phyloP scores from a whole-genome alignment of 306 rosid species.

The Quillaja saponaria region DNA sequence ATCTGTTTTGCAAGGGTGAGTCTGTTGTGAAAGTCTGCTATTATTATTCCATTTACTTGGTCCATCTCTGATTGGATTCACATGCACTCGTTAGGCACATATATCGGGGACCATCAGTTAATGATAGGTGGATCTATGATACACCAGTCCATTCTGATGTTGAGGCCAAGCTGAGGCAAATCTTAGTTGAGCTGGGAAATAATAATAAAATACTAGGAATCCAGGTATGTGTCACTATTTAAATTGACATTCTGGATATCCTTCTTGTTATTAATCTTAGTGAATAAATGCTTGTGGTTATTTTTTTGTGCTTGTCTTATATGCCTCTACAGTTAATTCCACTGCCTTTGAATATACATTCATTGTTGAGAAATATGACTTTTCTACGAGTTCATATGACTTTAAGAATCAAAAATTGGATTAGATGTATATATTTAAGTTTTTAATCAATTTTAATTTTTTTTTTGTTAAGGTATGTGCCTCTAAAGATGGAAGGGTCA shows the following conservation, averaged over 20 bases:
- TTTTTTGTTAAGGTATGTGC: constrained; percentile 80
- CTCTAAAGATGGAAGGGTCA: constrained; percentile 94
- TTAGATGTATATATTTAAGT: no score
- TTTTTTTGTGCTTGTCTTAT: no score
- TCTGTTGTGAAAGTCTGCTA: constrained; percentile 22
- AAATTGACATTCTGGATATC: not conserved
- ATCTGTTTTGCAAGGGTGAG: constrained; percentile 84
- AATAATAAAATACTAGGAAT: constrained; percentile 86
- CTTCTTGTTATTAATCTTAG: not conserved
- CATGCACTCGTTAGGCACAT: constrained; percentile 57
- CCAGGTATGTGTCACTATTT: constrained; percentile 57
- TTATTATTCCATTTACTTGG: constrained; percentile 26
- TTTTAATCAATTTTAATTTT: constrained; percentile 24
- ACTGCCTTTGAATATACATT: not conserved
- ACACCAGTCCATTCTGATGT: constrained; percentile 75
- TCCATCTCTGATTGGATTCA: constrained; percentile 41
- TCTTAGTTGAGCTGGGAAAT: constrained; percentile 74
- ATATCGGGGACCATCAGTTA: constrained; percentile 63
- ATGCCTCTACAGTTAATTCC: not conserved
- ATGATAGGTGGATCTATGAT: constrained; percentile 78
- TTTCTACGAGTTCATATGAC: constrained; percentile 18
- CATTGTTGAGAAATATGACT: not conserved
- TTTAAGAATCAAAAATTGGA: not conserved
- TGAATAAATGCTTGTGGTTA: no score
- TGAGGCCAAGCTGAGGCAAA: constrained; percentile 81